Base-by-base conservation (phyloP, 2,329 filamentous ascomycete genomes). In the Calonectria crousiana region DNA sequence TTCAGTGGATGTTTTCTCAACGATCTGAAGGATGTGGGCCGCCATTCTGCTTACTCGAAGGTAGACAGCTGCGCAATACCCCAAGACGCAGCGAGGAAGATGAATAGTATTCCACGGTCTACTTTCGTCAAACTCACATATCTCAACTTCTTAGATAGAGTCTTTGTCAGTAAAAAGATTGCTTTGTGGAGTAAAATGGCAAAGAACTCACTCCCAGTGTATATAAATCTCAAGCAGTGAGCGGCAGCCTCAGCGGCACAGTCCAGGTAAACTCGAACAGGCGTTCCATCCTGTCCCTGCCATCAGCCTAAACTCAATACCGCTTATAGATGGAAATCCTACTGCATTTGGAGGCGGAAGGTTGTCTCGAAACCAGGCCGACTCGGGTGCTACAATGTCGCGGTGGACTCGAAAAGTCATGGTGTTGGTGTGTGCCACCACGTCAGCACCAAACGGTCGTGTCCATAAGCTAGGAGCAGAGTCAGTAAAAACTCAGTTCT, bases 211-310 rank as follows among this genome's bases (percentile, higher is more conserved):
- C 84, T 78, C 26, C 81, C 74, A 6, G 82, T 84, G 68, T 86
- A 86, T 66, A 85, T 81, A 71, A 83, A 86, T 34, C 78, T 78
- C 30, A 86, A 78, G 67, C 82, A 82, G 67, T 83, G 80, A 8
- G 74, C 82, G 20, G 81, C 76, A 20, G 82, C 77, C 52, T 79
- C 78, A 9, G 78, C 76, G 28, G 79, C 77, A 52, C 77, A 79
- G 0, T 76, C 60, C 20, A 84, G 53, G 49, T 75, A 49, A 14
- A 86, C 67, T 14, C 78, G 75, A 14, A 82, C 77, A 1, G 80
- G 79, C 5, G 76, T 67, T 13, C 81, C 81, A 49, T 82, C 77
- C 84, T 86, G 34, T 36, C 60, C 16, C 14, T 49, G 14, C 51
- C 32, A 18, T 79, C 20, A 80, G 67, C 41, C 62, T 30, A 16